These are phyloP conservation scores for Gaeumannomyces tritici DNA, from an alignment of 2,329 filamentous ascomycete species.

Conservation along the genomic window DNA sequence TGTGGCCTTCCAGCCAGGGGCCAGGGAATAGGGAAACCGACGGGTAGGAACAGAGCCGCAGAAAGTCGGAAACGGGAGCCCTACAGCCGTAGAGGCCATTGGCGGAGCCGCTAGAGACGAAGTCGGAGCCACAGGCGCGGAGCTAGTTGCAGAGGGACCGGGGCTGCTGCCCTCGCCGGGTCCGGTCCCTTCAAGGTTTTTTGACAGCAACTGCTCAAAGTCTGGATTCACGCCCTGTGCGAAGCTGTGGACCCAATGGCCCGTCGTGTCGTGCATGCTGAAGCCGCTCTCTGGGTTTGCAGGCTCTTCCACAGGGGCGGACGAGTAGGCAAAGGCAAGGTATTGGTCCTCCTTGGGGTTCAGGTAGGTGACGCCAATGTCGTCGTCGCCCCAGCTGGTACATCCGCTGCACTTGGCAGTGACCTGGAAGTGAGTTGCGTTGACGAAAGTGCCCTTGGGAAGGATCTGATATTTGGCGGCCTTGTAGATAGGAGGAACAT, in stretches of 20 bases:
- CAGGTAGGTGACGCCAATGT: conserved; percentile 24
- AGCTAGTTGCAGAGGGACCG: not conserved
- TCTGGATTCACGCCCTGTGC: conserved; percentile 20
- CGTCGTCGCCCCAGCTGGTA: conserved; percentile 30
- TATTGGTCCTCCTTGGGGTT: conserved; percentile 25
- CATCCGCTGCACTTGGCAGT: conserved; percentile 31
- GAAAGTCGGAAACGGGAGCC: conserved; percentile 16
- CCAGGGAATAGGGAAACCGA: conserved; percentile 18
- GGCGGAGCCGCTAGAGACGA: not conserved
- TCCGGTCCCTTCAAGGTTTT: not conserved
- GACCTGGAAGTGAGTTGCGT: conserved; percentile 29
- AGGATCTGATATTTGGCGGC: conserved; percentile 22
- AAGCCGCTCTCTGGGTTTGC: conserved; percentile 24
- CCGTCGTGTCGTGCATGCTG: conserved; percentile 31
- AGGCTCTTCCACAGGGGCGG: conserved; percentile 26
- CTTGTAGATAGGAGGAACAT: conserved; percentile 19
- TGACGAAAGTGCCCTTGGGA: conserved; percentile 24
- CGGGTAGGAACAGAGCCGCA: conserved; percentile 17
- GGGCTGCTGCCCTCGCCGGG: not conserved
- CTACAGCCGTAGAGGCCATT: not conserved
- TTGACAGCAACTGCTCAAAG: conserved; percentile 14
- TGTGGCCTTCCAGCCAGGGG: conserved; percentile 22
- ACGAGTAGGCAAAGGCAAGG: conserved; percentile 29
- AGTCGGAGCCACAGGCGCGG: not conserved
- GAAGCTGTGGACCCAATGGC: conserved; percentile 30